Evolutionary conservation across 2,329 filamentous ascomycete species (phyloP), one percentile per base, ranked within the genome.

Genomic region (Neonectria neomacrospora): DNA sequence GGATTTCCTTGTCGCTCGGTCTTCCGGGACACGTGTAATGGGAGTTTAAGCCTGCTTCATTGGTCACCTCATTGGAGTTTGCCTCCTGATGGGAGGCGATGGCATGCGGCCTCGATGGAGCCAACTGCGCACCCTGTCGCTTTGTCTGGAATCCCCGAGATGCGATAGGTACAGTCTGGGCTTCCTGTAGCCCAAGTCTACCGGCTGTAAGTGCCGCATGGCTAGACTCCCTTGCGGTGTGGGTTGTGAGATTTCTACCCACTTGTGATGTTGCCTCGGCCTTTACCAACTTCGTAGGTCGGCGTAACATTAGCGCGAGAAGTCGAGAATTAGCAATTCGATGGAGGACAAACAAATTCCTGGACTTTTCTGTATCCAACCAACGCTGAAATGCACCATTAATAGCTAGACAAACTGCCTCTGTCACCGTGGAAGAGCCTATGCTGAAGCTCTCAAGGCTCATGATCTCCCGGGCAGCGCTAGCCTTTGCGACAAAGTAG

Each of bases 181-280:
- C 37, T 26, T 55, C 12, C 47, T n/a, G 54, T 32, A 58, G 45
- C 26, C 18, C 23, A 39, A 39, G 28, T 14, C 55, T 61, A 39
- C 58, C 58, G 58, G 12, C n/a, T 18, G 16, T 22, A 56, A 61
- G 53, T 61, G 58, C 58, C 58, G 58, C 58, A 37, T 37, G 11
- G 37, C 11, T 44, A 37, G 30, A 3, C 26, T 50, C 14, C 28
- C 22, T 22, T 23, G 28, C 6, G 28, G 14, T 8, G 54, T 23
- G 26, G 45, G 34, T 10, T 41, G 32, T 56, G 22, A 47, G 28
- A 47, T 44, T 9, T 37, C 26, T 18, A 26, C 34, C 39, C 20
- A 39, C 20, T 39, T n/a, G 37, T 23, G n/a, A 42, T 26, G 14
- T 30, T n/a, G n/a, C n/a, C 16, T 9, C 30, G 45, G 16, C 26